Evolutionary conservation across 495 filamentous ascomycete genomes (phyloP), one percentile per base, ranked within the genome.

Genomic region (Tuber calosporum): DNA sequence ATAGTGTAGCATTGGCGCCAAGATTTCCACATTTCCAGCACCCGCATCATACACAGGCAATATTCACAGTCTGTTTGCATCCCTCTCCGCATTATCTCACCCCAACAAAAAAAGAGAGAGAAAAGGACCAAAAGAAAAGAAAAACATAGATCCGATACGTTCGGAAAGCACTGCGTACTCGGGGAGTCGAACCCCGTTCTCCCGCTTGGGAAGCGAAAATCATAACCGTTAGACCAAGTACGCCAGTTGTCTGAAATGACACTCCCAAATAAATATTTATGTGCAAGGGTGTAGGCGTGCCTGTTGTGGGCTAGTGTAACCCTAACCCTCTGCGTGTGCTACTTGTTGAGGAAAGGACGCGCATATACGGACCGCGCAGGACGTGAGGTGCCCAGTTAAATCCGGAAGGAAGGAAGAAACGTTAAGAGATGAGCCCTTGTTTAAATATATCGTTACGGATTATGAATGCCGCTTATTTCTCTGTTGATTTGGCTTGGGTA

Each of bases 141-240:
- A 3, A 22, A 48, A 22, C 1, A 62, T 6, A 11, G 2, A 34
- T 4, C 26, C 13, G 26, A 17, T 1, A 26, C 0, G 3, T 62
- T 34, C n/a, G 22, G 45, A 53, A 53, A 53, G n/a, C 0, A 0
- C 53, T 78, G 76, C 76, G 76, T 78, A 78, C 76, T 79, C 77
- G 77, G 77, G 77, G 77, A 79, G 77, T 79, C 77, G 76, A 79
- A 79, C 77, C 77, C 77, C 77, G 77, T 78, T 79, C 77, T 78
- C 77, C 77, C 77, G 77, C 77, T 79, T 79, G 77, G 77, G 77
- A 79, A 79, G 77, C 77, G 77, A 78, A 79, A 78, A 79, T 79
- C 77, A 78, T 79, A 79, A 79, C 77, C 77, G 77, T 79, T 79
- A 79, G 77, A 79, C 77, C 77, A 79, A 79, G 76, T 78, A 78